These are phyloP conservation scores for Ophiocordyceps camponoti-saundersi DNA, from an alignment of 2,329 filamentous ascomycete species.

Conservation along the genomic window DNA sequence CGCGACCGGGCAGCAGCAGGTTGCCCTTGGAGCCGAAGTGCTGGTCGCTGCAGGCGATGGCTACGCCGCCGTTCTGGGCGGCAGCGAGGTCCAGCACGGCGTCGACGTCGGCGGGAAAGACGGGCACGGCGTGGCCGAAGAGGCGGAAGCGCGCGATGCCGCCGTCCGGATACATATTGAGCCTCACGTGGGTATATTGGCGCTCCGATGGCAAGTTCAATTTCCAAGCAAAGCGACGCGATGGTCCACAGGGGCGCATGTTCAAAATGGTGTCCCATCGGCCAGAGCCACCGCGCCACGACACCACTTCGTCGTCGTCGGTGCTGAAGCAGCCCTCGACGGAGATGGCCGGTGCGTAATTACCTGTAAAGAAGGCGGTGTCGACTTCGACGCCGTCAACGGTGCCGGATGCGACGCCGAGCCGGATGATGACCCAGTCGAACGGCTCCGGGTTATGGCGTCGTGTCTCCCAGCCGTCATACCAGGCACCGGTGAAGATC, in stretches of 20 bases:
- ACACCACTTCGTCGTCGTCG: conserved; percentile 45
- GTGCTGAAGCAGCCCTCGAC: conserved; percentile 59
- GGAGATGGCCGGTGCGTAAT: conserved; percentile 64
- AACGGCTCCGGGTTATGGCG: conserved; percentile 47
- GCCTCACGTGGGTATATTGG: conserved; percentile 60
- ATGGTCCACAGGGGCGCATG: conserved; percentile 56
- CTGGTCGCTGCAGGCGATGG: conserved; percentile 62
- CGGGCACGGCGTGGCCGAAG: conserved; percentile 58
- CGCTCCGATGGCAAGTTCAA: conserved; percentile 40
- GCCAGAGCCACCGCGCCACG: conserved; percentile 40
- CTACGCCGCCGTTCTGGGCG: conserved; percentile 63
- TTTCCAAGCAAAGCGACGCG: conserved; percentile 57
- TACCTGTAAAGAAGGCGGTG: conserved; percentile 68
- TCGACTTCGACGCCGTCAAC: conserved; percentile 64
- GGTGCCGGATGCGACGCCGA: conserved; percentile 53
- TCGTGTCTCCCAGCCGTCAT: conserved; percentile 54
- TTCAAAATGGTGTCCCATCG: conserved; percentile 58
- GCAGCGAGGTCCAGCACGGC: conserved; percentile 61
- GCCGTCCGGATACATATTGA: conserved; percentile 77
- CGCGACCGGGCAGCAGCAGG: conserved; percentile 59
- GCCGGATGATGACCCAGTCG: conserved; percentile 49
- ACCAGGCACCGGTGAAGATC: conserved; percentile 54
- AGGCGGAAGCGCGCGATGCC: conserved; percentile 69
- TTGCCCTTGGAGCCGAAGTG: conserved; percentile 75
- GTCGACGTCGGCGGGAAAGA: conserved; percentile 50